Conservation (phyloP, 257 asterid genomes). For the Fraxinus excelsior region DNA sequence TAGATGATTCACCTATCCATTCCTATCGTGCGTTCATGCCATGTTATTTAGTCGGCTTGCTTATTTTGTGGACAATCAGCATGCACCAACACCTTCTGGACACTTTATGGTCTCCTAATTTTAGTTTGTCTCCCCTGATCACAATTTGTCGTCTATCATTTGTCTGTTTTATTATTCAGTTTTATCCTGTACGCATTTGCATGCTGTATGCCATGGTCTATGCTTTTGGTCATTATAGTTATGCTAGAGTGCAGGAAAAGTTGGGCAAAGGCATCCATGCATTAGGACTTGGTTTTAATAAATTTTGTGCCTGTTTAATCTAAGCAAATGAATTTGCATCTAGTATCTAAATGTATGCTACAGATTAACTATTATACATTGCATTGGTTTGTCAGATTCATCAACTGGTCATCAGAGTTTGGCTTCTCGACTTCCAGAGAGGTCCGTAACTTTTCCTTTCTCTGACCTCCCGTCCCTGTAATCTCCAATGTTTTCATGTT, state of each 20-base stretch:
- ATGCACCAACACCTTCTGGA: constrained; percentile 11
- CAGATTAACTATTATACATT: constrained; percentile 14
- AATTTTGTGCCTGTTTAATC: neutral
- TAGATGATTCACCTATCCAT: constrained; percentile 14
- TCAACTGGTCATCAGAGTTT: constrained; percentile 62
- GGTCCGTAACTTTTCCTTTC: constrained; percentile 45
- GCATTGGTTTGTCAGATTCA: constrained; percentile 54
- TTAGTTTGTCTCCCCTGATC: constrained; percentile 7
- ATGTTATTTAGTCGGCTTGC: constrained; percentile 25
- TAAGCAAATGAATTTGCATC: constrained; percentile 20
- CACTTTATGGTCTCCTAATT: constrained; percentile 1
- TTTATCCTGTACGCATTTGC: constrained; percentile 4
- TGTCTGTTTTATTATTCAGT: constrained; percentile 16
- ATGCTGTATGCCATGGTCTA: neutral
- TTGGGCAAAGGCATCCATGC: neutral
- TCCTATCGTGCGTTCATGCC: constrained; percentile 9
- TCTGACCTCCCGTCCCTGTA: neutral
- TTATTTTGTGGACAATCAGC: constrained; percentile 10
- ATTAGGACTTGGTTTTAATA: constrained; percentile 17
- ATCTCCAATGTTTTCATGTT: constrained; percentile 11
- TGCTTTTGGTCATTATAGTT: constrained; percentile 10
- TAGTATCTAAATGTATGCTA: constrained; percentile 8
- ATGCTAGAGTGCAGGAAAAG: constrained; percentile 6
- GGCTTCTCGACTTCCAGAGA: constrained; percentile 94
- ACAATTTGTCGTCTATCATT: constrained; percentile 14